Percentiles rank a stretch among this genome's conserved stretches.
Evolutionary conservation across 495 filamentous ascomycete species (phyloP).

Genomic region (Rusavskia elegans): DNA sequence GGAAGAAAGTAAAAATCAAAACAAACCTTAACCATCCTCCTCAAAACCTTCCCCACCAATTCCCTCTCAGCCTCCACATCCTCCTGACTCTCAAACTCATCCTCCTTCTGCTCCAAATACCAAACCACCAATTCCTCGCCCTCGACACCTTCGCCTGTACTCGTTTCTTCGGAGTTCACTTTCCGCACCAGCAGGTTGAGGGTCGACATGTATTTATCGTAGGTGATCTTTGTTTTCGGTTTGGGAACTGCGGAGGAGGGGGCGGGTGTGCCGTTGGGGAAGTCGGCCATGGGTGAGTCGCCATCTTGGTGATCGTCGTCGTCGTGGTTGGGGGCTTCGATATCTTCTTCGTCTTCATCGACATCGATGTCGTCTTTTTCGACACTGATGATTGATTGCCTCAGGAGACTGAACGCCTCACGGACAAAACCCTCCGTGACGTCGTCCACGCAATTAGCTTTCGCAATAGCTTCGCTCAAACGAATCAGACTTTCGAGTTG

Average conservation of each 20-base stretch:
- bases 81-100: conserved; percentile 63
- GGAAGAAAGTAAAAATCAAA: neutral
- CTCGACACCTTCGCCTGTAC: conserved; percentile 72
- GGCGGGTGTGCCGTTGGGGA: too few species aligned
- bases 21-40: conserved; percentile 89
- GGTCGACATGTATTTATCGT: conserved; percentile 87
- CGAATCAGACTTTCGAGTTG: conserved; percentile 94
- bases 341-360: conserved; percentile 62
- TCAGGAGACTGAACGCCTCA: conserved; percentile 76
- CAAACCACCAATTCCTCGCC: conserved; percentile 72
- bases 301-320: conserved; percentile 28
- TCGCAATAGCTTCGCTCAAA: conserved; percentile 87
- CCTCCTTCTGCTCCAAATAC: conserved; percentile 91
- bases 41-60: conserved; percentile 75
- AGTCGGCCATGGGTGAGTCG: conserved; percentile 2
- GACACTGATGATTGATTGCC: conserved; percentile 91
- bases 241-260: conserved; percentile 10
- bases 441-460: conserved; percentile 91
- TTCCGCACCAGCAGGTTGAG: conserved; percentile 68
- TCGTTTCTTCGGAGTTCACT: conserved; percentile 60
- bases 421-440: conserved; percentile 70
- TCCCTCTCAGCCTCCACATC: conserved; percentile 62
- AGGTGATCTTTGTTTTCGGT: conserved; percentile 77
- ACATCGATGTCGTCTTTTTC: conserved; percentile 98
- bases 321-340: conserved; percentile 13